Base-by-base conservation (phyloP, 768 basidiomycete species). In the Suillus variegatus region DNA sequence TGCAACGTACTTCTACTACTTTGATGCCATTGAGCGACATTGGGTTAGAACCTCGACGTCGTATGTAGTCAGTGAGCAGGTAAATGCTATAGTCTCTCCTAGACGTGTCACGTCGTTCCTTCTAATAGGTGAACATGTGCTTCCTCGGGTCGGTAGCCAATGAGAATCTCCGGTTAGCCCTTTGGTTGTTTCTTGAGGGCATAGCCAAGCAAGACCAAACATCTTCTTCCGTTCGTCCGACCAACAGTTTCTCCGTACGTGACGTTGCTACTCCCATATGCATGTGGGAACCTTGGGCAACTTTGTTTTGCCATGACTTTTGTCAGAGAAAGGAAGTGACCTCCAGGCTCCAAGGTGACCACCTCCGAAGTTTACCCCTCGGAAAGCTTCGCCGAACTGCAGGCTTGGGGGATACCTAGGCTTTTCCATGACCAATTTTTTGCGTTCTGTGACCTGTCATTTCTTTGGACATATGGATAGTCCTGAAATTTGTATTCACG, bases 21-120 rank as follows among this genome's bases (percentile, higher is more conserved):
- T 84, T 84, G 61, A 86, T 61, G 25, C 84, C 85, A 52, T 74
- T 67, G 54, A 87, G 76, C 28, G 84, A 80, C 85, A 87, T 87
- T 44, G 18, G 18, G 35, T 55, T 13, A 6, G 18, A 20, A 18
- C 10, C 22, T 18, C 54, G 8, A 28, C 1, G 40, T 7, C 2
- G 16, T 25, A 20, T 10, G 51, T 28, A 51, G 25, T 58, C 57
- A 28, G 28, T 43, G 41, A 28, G 32, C 20, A 35, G 28, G 28
- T 20, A 14, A 32, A 54, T 4, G 22, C 47, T 14, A n/a, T n/a
- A 49, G 47, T 6, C 22, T 22, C 46, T 0, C 4, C 46, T n/a
- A n/a, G n/a, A n/a, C n/a, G n/a, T n/a, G n/a, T n/a, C n/a, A n/a
- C n/a, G n/a, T 20, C 9, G 44, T 10, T 9, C 20, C 44, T 9